Evolutionary conservation across 768 basidiomycete species (phyloP).

Genomic region (Boletus edulis): DNA sequence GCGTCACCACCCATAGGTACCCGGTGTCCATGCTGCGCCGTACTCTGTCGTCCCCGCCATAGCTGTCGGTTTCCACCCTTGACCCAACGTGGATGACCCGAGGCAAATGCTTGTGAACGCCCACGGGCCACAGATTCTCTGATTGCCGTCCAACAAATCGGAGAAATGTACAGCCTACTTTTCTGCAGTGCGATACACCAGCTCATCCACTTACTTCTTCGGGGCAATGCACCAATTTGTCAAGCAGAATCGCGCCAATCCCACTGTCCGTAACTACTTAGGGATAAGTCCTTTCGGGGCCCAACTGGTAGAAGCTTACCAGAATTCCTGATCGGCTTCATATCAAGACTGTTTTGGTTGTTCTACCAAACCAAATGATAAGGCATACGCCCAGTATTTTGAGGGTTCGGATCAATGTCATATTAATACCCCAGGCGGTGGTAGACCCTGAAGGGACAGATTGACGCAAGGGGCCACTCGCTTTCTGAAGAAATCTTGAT

Average conservation of each 20-base stretch:
- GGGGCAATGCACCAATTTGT: constrained; percentile 5
- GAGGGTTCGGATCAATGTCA: background rate
- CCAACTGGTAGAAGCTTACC: background rate
- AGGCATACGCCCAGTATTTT: background rate
- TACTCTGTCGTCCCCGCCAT: background rate
- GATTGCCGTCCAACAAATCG: background rate
- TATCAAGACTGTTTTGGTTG: background rate
- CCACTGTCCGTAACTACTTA: no score
- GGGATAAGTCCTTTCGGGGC: background rate
- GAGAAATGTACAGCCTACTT: constrained; percentile 8
- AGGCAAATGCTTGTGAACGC: background rate
- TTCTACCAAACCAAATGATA: background rate
- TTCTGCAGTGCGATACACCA: background rate
- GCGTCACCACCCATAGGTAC: no score
- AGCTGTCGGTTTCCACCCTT: constrained; percentile 25
- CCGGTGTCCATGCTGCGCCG: background rate
- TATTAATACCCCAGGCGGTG: background rate
- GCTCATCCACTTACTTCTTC: background rate
- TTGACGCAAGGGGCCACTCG: background rate
- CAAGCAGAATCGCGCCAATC: background rate
- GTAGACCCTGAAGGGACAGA: constrained; percentile 1
- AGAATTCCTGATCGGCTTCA: background rate
- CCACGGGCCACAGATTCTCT: no score
- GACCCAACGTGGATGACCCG: constrained; percentile 10
- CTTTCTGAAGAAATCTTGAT: background rate